These are phyloP conservation scores for Scheffersomyces parashehatae DNA, from an alignment of 1,139 yeast species.

Conservation along the genomic window DNA sequence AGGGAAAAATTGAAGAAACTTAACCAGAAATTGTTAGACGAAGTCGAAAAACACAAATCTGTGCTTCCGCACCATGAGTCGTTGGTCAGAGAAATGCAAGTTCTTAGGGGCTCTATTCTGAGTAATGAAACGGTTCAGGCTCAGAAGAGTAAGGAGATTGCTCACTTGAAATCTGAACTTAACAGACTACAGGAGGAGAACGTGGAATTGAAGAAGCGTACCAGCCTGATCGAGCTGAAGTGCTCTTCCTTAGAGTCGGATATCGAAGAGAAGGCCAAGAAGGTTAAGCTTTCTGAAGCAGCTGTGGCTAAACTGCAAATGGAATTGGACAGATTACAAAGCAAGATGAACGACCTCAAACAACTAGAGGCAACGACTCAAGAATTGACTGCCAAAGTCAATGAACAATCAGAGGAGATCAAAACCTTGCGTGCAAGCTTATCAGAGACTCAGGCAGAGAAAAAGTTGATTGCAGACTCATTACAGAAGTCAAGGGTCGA, in stretches of 20 bases:
- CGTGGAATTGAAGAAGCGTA: neutral
- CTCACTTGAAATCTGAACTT: neutral
- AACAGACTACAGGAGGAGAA: neutral
- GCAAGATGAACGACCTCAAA: neutral
- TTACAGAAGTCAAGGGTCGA: constrained; percentile 34
- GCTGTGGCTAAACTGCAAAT: constrained; percentile 2
- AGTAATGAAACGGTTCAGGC: neutral
- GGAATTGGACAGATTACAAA: constrained; percentile 6
- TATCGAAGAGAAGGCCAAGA: neutral
- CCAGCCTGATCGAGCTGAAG: neutral
- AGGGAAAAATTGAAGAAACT: constrained; percentile 12
- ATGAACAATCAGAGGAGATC: constrained; percentile 4
- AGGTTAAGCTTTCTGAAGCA: neutral
- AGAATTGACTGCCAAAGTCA: neutral
- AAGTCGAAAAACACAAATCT: constrained; percentile 1
- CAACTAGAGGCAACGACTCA: neutral
- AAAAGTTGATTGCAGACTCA: constrained; percentile 14
- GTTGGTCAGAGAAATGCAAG: constrained; percentile 7
- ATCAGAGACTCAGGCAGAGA: constrained; percentile 10
- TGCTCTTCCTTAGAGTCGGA: neutral
- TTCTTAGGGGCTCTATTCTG: constrained; percentile 7
- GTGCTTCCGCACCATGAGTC: constrained; percentile 5
- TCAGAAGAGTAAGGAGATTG: neutral
- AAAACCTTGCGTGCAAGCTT: constrained; percentile 9
- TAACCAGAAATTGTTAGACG: constrained; percentile 5